Evolutionary conservation across 2,329 filamentous ascomycete species (phyloP).

Genomic region (Colletotrichum siamense): DNA sequence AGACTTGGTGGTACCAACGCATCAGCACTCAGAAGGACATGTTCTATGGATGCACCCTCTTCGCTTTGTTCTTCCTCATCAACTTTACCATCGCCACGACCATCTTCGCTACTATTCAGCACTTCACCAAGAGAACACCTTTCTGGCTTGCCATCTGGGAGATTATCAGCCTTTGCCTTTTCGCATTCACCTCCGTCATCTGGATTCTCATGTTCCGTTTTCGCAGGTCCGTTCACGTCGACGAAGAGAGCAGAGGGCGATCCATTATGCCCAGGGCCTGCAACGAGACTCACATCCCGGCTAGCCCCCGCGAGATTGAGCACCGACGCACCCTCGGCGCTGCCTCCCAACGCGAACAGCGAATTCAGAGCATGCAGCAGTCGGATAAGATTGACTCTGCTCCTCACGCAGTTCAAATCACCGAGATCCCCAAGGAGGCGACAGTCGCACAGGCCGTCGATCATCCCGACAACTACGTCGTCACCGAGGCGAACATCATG

Average conservation of each 20-base stretch:
- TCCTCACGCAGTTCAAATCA: neutral
- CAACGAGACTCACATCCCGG: neutral
- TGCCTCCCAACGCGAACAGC: neutral
- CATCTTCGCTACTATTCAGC: neutral
- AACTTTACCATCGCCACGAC: neutral
- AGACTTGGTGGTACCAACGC: slow-evolving; percentile 4
- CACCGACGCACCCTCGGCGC: neutral
- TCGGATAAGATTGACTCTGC: neutral
- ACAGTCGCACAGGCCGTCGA: neutral
- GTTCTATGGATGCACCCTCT: neutral
- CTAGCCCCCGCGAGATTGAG: neutral
- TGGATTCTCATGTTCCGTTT: neutral
- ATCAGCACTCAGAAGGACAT: neutral
- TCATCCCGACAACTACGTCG: neutral
- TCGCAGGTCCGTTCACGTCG: neutral
- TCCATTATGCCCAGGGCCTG: neutral
- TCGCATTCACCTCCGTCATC: neutral
- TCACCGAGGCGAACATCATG: neutral
- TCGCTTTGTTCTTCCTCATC: neutral
- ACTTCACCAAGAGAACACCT: neutral
- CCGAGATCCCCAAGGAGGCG: neutral
- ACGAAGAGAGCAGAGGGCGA: slow-evolving; percentile 1
- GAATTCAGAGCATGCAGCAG: neutral
- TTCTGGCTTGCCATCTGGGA: neutral
- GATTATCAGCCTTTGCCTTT: neutral